phyloP scores from a whole-genome alignment of 83 land plant genomes.

The Thuja plicata region DNA sequence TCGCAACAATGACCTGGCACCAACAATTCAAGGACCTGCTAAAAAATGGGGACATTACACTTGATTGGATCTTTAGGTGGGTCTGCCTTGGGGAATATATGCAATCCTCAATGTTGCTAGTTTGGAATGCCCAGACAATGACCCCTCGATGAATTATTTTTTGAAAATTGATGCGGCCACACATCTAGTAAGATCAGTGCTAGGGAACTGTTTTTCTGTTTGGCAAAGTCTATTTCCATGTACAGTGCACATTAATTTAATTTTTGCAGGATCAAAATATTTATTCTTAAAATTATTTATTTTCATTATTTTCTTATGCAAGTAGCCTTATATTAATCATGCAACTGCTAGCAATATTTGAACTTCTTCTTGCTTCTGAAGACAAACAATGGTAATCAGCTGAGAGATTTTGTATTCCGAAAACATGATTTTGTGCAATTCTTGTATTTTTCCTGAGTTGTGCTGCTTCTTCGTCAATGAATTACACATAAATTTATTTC shows the following conservation, averaged over 20 bases:
- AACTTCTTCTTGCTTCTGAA: background rate
- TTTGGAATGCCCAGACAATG: background rate
- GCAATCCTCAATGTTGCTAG: background rate
- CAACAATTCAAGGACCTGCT: too few species aligned
- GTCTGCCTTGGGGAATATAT: background rate
- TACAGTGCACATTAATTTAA: background rate
- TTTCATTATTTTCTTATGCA: background rate
- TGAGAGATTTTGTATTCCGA: background rate
- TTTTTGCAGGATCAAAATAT: background rate
- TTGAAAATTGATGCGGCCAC: background rate
- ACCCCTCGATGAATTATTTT: background rate
- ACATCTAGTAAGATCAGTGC: background rate
- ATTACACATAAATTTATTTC: background rate
- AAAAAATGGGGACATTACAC: too few species aligned
- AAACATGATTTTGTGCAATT: background rate
- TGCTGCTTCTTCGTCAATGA: background rate
- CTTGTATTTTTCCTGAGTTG: background rate
- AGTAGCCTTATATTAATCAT: background rate
- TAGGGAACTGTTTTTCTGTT: background rate
- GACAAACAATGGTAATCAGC: background rate
- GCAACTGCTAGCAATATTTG: background rate
- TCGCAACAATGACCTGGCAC: too few species aligned
- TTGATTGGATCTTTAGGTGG: background rate
- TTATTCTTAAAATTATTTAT: background rate
- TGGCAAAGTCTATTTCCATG: background rate